These are phyloP conservation scores for Diaporthe citriasiana DNA, from an alignment of 2,329 filamentous ascomycete species.

Conservation along the genomic window DNA sequence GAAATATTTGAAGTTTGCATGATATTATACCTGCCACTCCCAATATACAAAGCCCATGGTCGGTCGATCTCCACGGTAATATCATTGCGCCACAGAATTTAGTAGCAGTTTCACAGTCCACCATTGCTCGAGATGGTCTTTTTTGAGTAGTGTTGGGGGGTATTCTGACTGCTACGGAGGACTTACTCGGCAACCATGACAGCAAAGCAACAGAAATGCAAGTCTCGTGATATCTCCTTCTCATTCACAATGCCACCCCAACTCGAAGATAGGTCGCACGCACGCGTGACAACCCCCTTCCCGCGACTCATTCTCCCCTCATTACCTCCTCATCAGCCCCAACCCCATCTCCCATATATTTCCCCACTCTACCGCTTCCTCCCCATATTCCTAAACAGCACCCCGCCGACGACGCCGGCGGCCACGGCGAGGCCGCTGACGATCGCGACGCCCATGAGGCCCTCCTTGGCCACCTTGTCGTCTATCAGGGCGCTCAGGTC, in stretches of 20 bases:
- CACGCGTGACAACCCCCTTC: neutral
- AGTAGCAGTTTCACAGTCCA: neutral
- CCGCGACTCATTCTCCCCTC: neutral
- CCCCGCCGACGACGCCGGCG: conserved; percentile 91
- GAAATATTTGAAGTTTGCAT: neutral
- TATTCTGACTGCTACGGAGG: neutral
- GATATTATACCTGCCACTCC: neutral
- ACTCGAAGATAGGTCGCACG: neutral
- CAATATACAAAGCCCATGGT: neutral
- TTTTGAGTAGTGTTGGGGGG: neutral
- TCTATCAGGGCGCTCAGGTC: conserved; percentile 92
- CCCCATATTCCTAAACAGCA: conserved; percentile 83
- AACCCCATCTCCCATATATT: neutral
- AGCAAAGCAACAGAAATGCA: conserved; percentile 13
- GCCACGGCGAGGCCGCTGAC: conserved; percentile 93
- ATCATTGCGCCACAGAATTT: neutral
- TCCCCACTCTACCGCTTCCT: conserved; percentile 64
- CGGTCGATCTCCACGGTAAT: neutral
- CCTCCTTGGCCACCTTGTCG: conserved; percentile 95
- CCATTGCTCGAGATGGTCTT: neutral
- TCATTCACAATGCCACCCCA: neutral
- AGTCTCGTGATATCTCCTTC: conserved; percentile 1
- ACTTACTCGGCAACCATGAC: conserved; percentile 17
- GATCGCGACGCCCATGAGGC: conserved; percentile 93
- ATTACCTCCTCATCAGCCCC: neutral